Base-by-base conservation (phyloP, 202 grass and related monocot species). In the Zizania palustris region DNA sequence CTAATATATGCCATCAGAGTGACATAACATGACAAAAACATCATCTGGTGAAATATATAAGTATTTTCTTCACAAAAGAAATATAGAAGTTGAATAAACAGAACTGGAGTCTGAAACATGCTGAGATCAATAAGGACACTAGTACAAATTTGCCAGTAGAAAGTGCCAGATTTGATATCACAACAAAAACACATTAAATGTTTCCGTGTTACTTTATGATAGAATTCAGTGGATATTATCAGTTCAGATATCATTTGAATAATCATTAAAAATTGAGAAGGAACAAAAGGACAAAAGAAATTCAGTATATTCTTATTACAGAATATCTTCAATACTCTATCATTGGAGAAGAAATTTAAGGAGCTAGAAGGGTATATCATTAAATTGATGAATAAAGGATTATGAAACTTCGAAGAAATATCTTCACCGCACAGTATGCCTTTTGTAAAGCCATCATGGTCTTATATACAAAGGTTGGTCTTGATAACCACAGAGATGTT, bases 391-490 rank as follows among this genome's bases (percentile, higher is more conserved):
- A 59, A 71, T 71, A 80, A 68, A 60, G 16, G 51, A 35, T 46
- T 73, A 65, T 11, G 16, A 44, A 81, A 60, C 43, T 80, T 69
- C 33, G 44, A 58, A 55, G n/a, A 64, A 67, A 46, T 70, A 49
- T 42, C 48, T 74, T 75, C 70, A 84, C 15, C 4, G 1, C 20
- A 66, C 45, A 51, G 45, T 40, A 38, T 49, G 13, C 44, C 59
- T 74, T 67, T 71, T 60, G n/a, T 45, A n/a, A 61, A 76, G 71
- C 59, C 64, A 44, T 61, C 71, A 36, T 33, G 15, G 63, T 49
- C 39, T 69, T 72, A 79, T 63, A 69, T 74, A 82, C 72, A 79
- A 41, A 79, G 33, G 48, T 40, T 74, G 57, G 63, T 66, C 67
- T 67, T 67, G 73, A 60, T 54, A 51, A 39, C 57, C 48, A 66